Conservation (phyloP, 192 early-diverging fungal species). For the Dissophora globulifera region DNA sequence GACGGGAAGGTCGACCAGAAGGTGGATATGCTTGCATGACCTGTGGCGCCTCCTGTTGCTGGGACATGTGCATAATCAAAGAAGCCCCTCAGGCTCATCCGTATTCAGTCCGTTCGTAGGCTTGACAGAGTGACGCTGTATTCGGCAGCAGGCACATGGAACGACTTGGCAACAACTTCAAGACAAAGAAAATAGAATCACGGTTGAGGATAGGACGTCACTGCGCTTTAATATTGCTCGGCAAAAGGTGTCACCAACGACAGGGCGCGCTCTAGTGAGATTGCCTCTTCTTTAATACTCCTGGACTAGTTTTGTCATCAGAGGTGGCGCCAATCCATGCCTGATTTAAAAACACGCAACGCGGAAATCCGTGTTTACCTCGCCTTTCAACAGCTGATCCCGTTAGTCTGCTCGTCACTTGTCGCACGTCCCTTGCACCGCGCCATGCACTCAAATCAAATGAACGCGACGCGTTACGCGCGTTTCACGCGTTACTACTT, state of each 20-base stretch:
- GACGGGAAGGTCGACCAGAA: neutral
- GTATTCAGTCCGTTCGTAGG: slow-evolving; percentile 2
- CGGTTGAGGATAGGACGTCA: neutral
- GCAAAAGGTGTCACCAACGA: neutral
- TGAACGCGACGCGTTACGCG: too few relatives aligned
- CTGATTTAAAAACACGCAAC: neutral
- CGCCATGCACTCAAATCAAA: too few relatives aligned
- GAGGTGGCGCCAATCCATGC: slow-evolving; percentile 1
- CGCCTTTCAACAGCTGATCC: neutral
- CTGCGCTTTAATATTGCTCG: neutral
- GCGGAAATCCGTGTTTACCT: neutral
- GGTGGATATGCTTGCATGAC: slow-evolving; percentile 13
- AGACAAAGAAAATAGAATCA: neutral
- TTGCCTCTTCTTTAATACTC: neutral
- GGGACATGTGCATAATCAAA: slow-evolving; percentile 7
- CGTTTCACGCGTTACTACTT: too few relatives aligned
- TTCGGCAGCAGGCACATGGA: neutral
- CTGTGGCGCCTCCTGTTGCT: slow-evolving; percentile 3
- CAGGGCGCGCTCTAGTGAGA: slow-evolving; percentile 1
- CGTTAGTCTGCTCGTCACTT: neutral
- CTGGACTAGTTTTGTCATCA: neutral
- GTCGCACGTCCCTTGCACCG: too few relatives aligned
- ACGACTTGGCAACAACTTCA: neutral
- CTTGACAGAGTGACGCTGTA: slow-evolving; percentile 7
- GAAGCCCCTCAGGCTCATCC: slow-evolving; percentile 7